A percentile compares a stretch with the other conserved stretches of the same genome.
phyloP scores from a whole-genome alignment of 768 basidiomycete genomes.

The Tricholoma terreum region DNA sequence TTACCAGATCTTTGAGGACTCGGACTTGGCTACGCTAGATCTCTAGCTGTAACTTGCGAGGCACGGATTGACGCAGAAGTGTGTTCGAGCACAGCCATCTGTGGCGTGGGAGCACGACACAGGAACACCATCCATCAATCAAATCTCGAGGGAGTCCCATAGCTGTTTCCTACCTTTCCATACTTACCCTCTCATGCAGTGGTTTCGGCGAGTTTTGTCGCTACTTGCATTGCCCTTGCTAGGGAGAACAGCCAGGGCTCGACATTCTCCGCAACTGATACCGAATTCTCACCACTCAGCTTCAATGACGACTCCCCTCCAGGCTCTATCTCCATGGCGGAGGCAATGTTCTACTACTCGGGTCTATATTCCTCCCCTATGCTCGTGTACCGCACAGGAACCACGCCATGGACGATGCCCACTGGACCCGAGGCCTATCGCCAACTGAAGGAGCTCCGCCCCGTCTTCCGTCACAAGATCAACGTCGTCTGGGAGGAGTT shows the following conservation, averaged over 20 bases:
- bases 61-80: too few species aligned
- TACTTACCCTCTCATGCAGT: slow-evolving; percentile 2
- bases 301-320: slow-evolving; percentile 7
- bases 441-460: slow-evolving; percentile 19
- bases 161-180: slow-evolving; percentile 2
- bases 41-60: too few species aligned
- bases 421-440: slow-evolving; percentile 21
- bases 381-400: slow-evolving; percentile 21
- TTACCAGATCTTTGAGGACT: too few species aligned
- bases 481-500: slow-evolving; percentile 20
- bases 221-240: slow-evolving; percentile 1
- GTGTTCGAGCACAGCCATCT: too few species aligned
- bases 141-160: too few species aligned
- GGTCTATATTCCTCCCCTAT: slow-evolving; percentile 13
- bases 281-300: slow-evolving; percentile 12
- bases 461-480: slow-evolving; percentile 19
- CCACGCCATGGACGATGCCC: slow-evolving; percentile 17
- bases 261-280: slow-evolving; percentile 5
- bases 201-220: too few species aligned
- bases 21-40: too few species aligned
- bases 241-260: slow-evolving; percentile 3
- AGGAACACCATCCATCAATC: too few species aligned
- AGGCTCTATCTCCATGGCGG: slow-evolving; percentile 16
- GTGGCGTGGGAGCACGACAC: too few species aligned
- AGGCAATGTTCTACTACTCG: slow-evolving; percentile 20